These are phyloP conservation scores for Diaporthe eres DNA, from an alignment of 2,329 filamentous ascomycete genomes.

Conservation along the genomic window DNA sequence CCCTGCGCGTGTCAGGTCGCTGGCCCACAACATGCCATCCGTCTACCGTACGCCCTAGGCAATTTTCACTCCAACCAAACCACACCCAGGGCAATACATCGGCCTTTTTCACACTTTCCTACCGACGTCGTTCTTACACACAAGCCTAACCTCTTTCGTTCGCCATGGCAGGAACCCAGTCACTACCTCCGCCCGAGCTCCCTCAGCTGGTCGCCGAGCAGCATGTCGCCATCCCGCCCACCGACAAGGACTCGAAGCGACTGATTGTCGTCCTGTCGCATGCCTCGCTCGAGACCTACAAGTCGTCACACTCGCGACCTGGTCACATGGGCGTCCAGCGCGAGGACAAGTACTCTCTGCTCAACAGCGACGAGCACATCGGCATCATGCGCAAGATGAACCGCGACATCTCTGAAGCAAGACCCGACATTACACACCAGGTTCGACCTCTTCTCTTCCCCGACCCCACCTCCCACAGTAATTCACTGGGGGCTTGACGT, in stretches of 20 bases:
- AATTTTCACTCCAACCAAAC: conserved; percentile 5
- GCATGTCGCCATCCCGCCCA: conserved; percentile 83
- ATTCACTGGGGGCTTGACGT: background rate
- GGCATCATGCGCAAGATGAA: conserved; percentile 99
- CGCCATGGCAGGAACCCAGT: conserved; percentile 83
- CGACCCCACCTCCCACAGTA: conserved; percentile 37
- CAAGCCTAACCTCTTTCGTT: conserved; percentile 41
- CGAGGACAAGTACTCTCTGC: conserved; percentile 95
- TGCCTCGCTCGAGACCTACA: conserved; percentile 97
- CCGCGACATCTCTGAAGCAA: conserved; percentile 96
- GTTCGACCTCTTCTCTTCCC: conserved; percentile 61
- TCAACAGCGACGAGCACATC: conserved; percentile 99
- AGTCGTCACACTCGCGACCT: conserved; percentile 82
- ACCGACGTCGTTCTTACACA: background rate
- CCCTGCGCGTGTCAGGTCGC: conserved; percentile 13
- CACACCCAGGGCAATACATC: conserved; percentile 7
- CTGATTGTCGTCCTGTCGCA: conserved; percentile 97
- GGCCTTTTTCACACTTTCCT: conserved; percentile 38
- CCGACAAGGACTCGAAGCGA: conserved; percentile 91
- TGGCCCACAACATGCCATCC: conserved; percentile 31
- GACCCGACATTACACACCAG: conserved; percentile 99
- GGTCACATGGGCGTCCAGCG: conserved; percentile 75
- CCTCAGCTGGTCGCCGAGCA: conserved; percentile 96
- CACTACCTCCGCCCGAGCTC: conserved; percentile 90
- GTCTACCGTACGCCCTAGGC: conserved; percentile 15